These are phyloP conservation scores for Suillus sp. DNA, from an alignment of 768 basidiomycete species.

Conservation along the genomic window DNA sequence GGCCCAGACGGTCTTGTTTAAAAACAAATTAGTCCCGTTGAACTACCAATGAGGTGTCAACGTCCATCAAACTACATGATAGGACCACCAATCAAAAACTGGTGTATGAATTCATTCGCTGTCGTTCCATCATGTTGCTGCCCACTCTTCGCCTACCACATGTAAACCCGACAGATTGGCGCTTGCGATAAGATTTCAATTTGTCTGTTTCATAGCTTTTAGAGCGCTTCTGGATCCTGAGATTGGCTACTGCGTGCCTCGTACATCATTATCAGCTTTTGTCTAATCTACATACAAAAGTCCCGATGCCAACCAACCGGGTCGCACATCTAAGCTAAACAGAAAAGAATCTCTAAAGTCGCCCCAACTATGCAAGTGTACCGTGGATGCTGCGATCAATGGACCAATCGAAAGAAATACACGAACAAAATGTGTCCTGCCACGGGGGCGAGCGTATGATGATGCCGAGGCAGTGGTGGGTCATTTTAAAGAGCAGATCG, in stretches of 20 bases:
- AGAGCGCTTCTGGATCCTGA: background rate
- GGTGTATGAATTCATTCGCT: constrained; percentile 32
- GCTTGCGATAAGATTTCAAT: constrained; percentile 3
- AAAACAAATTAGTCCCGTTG: constrained; percentile 29
- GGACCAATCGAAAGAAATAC: too few relatives aligned
- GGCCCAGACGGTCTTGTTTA: constrained; percentile 48
- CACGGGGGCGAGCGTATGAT: background rate
- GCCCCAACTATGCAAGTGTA: background rate
- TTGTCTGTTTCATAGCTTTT: background rate
- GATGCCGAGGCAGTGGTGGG: background rate
- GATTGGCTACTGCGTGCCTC: constrained; percentile 1
- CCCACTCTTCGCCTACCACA: background rate
- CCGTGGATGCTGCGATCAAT: background rate
- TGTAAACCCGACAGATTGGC: background rate
- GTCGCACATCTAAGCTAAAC: constrained; percentile 1
- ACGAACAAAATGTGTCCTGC: background rate
- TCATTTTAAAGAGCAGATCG: background rate
- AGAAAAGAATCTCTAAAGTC: background rate
- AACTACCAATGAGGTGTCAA: constrained; percentile 44
- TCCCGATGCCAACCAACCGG: background rate
- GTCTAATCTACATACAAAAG: background rate
- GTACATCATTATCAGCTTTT: background rate
- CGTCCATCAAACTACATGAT: constrained; percentile 60
- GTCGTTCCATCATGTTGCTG: background rate
- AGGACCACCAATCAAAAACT: constrained; percentile 46